Percentiles rank a stretch among this genome's conserved stretches.
phyloP scores from a whole-genome alignment of 768 basidiomycete genomes.

The Mycena haematopus region DNA sequence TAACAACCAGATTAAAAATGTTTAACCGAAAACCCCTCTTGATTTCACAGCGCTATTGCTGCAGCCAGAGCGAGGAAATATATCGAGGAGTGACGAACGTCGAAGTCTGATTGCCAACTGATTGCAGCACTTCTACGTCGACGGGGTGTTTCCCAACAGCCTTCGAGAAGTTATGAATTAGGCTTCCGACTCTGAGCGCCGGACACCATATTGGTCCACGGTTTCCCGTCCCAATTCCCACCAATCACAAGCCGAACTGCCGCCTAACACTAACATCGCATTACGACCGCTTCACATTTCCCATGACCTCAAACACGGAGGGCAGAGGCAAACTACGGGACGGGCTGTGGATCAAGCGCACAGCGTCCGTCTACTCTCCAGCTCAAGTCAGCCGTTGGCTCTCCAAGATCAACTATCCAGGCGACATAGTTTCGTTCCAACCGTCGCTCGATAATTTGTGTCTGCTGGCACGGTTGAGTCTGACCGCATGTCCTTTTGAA shows the following conservation, averaged over 20 bases:
- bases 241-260: neutral
- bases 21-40: no score
- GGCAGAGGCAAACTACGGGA: conserved; percentile 17
- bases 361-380: conserved; percentile 14
- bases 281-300: neutral
- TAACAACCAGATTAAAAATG: no score
- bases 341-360: conserved; percentile 23
- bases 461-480: conserved; percentile 17
- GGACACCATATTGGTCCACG: neutral
- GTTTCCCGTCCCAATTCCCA: neutral
- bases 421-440: conserved; percentile 3
- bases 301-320: conserved; percentile 2
- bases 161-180: no score
- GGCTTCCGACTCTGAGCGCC: no score
- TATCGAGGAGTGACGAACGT: no score
- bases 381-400: conserved; percentile 24
- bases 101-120: no score
- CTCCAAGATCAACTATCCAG: conserved; percentile 20
- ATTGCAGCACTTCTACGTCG: no score
- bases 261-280: no score
- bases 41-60: no score
- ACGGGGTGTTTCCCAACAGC: no score
- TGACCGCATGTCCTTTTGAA: conserved; percentile 27
- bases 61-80: no score
- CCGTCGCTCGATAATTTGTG: conserved; percentile 15